These are phyloP conservation scores for Hypoxylon crocopeplum DNA, from an alignment of 495 filamentous ascomycete genomes.

Conservation along the genomic window DNA sequence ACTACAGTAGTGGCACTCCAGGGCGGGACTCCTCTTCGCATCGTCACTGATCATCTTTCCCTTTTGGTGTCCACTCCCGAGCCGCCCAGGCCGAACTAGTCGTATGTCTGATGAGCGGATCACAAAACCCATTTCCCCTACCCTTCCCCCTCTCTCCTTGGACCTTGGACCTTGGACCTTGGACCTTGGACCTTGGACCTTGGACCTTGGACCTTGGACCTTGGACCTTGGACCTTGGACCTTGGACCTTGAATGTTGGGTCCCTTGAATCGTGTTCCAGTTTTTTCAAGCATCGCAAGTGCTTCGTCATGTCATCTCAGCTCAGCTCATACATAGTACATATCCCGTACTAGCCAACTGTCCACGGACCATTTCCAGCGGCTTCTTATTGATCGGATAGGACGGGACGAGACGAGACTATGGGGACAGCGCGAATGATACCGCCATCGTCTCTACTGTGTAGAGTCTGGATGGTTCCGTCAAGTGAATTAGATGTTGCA, in stretches of 20 bases:
- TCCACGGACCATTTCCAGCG: slow-evolving; percentile 15
- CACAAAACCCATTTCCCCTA: slow-evolving; percentile 25
- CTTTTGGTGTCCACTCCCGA: slow-evolving; percentile 34
- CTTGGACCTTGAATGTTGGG: no score
- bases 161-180: no score
- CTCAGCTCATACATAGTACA: slow-evolving; percentile 3
- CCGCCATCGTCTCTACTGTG: slow-evolving; percentile 12
- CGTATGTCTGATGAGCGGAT: slow-evolving; percentile 39
- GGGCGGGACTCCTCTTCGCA: slow-evolving; percentile 17
- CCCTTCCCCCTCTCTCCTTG: slow-evolving; percentile 22
- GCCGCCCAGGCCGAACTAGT: slow-evolving; percentile 32
- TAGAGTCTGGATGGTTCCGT: slow-evolving; percentile 26
- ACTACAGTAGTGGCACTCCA: slow-evolving; percentile 24
- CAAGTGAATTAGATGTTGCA: neutral
- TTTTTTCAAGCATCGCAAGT: slow-evolving; percentile 24
- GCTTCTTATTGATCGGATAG: slow-evolving; percentile 19
- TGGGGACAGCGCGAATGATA: slow-evolving; percentile 20
- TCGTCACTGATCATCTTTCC: slow-evolving; percentile 36
- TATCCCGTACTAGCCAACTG: slow-evolving; percentile 12
- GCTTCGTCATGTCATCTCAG: slow-evolving; percentile 35
- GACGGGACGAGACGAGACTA: slow-evolving; percentile 24
- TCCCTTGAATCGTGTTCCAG: slow-evolving; percentile 29
- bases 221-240: no score
- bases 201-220: no score
- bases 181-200: no score